Base-by-base conservation (phyloP, 176 grass and related monocot genomes). In the Zea luxurians region DNA sequence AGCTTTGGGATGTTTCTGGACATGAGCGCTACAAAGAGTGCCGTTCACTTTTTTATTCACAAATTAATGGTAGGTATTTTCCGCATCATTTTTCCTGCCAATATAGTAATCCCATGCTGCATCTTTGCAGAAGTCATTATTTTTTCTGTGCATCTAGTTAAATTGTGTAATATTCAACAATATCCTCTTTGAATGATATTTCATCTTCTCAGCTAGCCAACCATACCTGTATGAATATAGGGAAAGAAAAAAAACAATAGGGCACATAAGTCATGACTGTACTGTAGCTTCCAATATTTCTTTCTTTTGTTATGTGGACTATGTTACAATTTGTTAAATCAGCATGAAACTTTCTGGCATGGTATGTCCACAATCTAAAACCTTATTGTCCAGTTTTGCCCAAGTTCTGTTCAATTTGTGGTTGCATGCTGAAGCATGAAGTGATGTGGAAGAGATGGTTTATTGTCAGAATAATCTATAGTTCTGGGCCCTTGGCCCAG, bases 1-100 rank as follows among this genome's bases (percentile, higher is more conserved):
- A 99, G 77, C 89, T 99, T 79, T 99, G 96, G 96, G 96, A 99
- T 86, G 66, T 95, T 59, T 92, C 92, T 44, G 96, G 96, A 27
- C 96, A 99, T 55, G 90, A 99, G 37, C 90, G 96, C 44, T 99
- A 99, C 76, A 92, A 94, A 84, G 88, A 99, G 0, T 95, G 90
- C 15, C 87, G 96, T 72, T 85, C 92, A 80, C 66, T 95, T 70
- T 99, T 99, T 75, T 99, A 99, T 83, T 80, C 83, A 69, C 96
- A 99, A 83, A 92, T 99, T 80, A 99, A 92, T 54, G 96, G 95
- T 94, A 92, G 41, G 64, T 45, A 10, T 66, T 55, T 62, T 76
- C 17, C 73, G 8, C 53, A 44, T 40, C 13, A 65, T 35, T 73
- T 74, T 57, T 6, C 66, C 37, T 64, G 54, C 47, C 41, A 41